Evolutionary conservation across 352 stramenopile genomes (phyloP).

Genomic region (Blastocystis sp.): DNA sequence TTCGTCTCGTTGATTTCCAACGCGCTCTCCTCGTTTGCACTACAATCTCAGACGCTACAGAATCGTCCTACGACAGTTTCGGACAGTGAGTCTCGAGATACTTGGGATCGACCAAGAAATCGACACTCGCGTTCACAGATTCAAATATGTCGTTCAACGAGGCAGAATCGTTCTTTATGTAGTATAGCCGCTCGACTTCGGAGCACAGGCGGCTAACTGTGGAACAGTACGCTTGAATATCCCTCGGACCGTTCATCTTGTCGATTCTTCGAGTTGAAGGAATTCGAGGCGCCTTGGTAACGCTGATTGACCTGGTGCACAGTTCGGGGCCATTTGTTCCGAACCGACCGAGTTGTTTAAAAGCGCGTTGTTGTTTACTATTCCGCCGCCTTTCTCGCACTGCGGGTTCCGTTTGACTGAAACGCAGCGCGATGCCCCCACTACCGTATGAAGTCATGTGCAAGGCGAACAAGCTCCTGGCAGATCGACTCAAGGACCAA

Average conservation of each 20-base stretch:
- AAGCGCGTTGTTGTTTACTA: background rate
- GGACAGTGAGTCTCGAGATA: slow-evolving; percentile 35
- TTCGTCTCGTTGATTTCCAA: background rate
- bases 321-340: background rate
- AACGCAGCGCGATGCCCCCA: background rate
- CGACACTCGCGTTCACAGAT: slow-evolving; percentile 8
- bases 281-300: background rate
- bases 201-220: background rate
- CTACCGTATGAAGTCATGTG: background rate
- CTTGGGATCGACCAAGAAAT: slow-evolving; percentile 15
- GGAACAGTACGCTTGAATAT: background rate
- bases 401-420: background rate
- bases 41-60: background rate
- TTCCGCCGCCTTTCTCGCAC: background rate
- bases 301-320: background rate
- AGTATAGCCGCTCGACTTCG: slow-evolving; percentile 19
- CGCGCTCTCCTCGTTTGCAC: background rate
- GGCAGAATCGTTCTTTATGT: background rate
- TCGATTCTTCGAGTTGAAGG: background rate
- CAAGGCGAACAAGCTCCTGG: slow-evolving; percentile 30
- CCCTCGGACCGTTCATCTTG: background rate
- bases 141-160: background rate
- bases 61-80: background rate
- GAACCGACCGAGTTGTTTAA: background rate
- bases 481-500: background rate